A percentile compares a stretch with the other conserved stretches of the same genome.
phyloP scores from a whole-genome alignment of 139 green algal genomes.

The Picochlorum sp. region DNA sequence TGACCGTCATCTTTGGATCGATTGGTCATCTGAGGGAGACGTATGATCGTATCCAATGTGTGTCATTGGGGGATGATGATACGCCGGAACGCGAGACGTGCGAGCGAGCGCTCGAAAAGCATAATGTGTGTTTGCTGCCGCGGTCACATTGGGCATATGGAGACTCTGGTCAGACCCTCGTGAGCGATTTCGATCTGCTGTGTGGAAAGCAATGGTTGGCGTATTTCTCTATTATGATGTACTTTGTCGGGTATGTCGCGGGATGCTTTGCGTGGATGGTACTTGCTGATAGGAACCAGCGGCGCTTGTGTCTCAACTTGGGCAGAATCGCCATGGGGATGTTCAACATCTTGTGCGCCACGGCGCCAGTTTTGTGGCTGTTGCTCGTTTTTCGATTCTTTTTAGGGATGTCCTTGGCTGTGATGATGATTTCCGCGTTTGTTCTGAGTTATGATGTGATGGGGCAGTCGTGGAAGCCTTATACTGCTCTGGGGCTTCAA shows the following conservation, averaged over 20 bases:
- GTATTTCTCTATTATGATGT: slow-evolving; percentile 37
- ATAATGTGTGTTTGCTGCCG: slow-evolving; percentile 22
- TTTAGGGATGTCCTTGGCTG: slow-evolving; percentile 37
- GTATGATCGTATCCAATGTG: too few species aligned
- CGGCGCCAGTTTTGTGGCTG: slow-evolving; percentile 29
- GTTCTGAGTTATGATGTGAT: slow-evolving; percentile 42
- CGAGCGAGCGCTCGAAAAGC: not conserved
- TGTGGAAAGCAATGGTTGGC: slow-evolving; percentile 39
- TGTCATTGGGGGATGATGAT: too few species aligned
- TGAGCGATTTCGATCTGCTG: slow-evolving; percentile 50
- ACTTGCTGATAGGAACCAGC: slow-evolving; percentile 6
- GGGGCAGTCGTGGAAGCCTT: slow-evolving; percentile 39
- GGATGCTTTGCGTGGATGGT: slow-evolving; percentile 35
- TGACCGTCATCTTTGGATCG: too few species aligned
- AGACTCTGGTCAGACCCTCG: slow-evolving; percentile 16
- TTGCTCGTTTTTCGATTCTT: slow-evolving; percentile 40
- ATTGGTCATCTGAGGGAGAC: too few species aligned
- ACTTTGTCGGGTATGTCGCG: slow-evolving; percentile 54
- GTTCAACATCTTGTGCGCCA: slow-evolving; percentile 7
- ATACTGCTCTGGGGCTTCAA: slow-evolving; percentile 25
- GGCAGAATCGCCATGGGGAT: slow-evolving; percentile 13
- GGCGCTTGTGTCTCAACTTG: slow-evolving; percentile 17
- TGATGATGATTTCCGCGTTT: slow-evolving; percentile 38
- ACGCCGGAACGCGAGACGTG: too few species aligned
- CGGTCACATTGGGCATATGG: slow-evolving; percentile 25